Evolutionary conservation across 495 filamentous ascomycete species (phyloP), one percentile per base, ranked within the genome.

Genomic region (Lasiosphaeris hirsuta): DNA sequence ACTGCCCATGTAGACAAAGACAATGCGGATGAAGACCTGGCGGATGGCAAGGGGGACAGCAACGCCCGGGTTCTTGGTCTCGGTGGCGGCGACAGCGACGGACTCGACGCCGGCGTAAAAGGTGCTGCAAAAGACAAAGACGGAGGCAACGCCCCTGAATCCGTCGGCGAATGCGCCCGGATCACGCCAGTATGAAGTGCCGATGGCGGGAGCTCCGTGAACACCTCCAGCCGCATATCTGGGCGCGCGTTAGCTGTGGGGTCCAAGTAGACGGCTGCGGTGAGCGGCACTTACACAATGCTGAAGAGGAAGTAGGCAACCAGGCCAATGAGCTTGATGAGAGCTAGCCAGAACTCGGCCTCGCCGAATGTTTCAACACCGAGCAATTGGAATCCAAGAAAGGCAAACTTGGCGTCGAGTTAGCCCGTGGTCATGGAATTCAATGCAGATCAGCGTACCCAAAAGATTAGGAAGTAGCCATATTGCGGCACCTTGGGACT

Each of bases 101-200:
- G 86, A 79, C 62, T 90, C 87, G 9, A 84, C 84, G n/a, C 87
- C 88, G 43, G 86, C 86, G 68, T 90, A 90, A 50, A 89, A 83
- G 39, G 87, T 89, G 19, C 78, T 82, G 59, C 86, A 86, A 63
- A 87, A 83, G 58, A 85, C 83, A 44, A 84, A 82, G 43, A 80
- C 78, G 15, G 77, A 75, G 5, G 81, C 78, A 11, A 83, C 77
- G 44, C 82, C 81, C 37, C 82, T 82, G 73, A 90, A 89, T 14
- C 87, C 82, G 35, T 85, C 66, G 0, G 78, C 76, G 61, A 90
- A 90, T 2, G 87, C 79, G 11, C 88, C 88, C 0, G 87, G 87
- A 59, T 86, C 65, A 40, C 80, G 75, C 87, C 88, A 90, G 69
- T 87, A 86, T 14, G 76, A 74, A 67, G 86, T 86, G 3, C 86